These are phyloP conservation scores for Escallonia rubra DNA, from an alignment of 129 eudicot species.

Conservation along the genomic window DNA sequence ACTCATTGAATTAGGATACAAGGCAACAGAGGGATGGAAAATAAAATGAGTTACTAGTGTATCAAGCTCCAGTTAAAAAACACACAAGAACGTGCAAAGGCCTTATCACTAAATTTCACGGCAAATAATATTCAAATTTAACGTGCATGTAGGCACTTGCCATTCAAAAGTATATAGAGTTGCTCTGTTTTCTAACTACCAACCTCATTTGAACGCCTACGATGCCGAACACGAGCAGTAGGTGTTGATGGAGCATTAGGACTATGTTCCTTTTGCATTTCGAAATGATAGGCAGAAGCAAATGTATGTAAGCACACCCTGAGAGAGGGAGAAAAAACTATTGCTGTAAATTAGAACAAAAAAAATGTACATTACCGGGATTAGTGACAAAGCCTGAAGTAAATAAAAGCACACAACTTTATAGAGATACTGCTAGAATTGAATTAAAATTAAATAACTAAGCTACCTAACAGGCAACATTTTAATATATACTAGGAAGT, in stretches of 20 bases:
- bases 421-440: neutral
- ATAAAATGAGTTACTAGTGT: too few species aligned
- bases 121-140: neutral
- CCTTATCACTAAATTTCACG: neutral
- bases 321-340: neutral
- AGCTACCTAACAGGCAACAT: too few species aligned
- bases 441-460: neutral
- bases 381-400: neutral
- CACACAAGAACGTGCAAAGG: neutral
- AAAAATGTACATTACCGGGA: too few species aligned
- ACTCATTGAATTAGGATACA: too few species aligned
- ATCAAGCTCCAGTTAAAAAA: neutral
- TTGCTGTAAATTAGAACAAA: too few species aligned
- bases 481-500: too few species aligned
- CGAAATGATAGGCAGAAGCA: slow-evolving; percentile 14
- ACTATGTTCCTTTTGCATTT: slow-evolving; percentile 36
- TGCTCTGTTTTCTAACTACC: slow-evolving; percentile 7
- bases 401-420: neutral
- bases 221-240: slow-evolving; percentile 39
- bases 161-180: neutral
- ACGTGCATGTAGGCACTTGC: neutral
- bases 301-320: slow-evolving; percentile 20
- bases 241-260: slow-evolving; percentile 48
- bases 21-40: too few species aligned
- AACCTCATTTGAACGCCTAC: slow-evolving; percentile 49